Base-by-base conservation (phyloP, 164 flowering plant genomes). In the Saururus chinensis region DNA sequence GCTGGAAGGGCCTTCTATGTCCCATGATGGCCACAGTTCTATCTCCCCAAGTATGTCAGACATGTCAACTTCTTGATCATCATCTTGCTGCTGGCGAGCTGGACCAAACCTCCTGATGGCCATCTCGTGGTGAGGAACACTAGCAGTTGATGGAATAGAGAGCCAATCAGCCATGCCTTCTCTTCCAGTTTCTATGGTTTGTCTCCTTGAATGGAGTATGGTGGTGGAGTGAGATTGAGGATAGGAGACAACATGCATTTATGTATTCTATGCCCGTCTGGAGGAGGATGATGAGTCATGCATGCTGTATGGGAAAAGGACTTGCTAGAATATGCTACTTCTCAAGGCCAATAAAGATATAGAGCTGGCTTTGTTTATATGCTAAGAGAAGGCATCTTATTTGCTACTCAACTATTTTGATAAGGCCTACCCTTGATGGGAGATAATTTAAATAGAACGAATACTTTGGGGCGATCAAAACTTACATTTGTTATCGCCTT, bases 61-160 rank as follows among this genome's bases (percentile, higher is more conserved):
- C 66, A 59, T 51, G 13, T 40, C 54, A 19, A 42, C 71, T 57
- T 54, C 70, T 57, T 71, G 74, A 9, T 65, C 40, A 10, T 65
- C 40, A 60, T 80, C 81, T 65, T 77, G 74, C 74, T 77, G 78
- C 16, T 73, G 52, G 7, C 83, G 61, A 12, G 83, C 89, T 0
- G 81, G 72, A 56, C 84, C 79, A 40, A 75, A 81, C 61, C 71
- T 76, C 41, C 83, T 60, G 41, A 84, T 80, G 57, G 83, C 81
- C 59, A 63, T 63, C n/a, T 77, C 75, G 60, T 74, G 80, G 72
- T 73, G 62, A 61, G 77, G 63, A 60, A 60, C 71, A 23, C 81
- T 35, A 63, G 65, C 26, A 56, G 49, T 17, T 10, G 49, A 30
- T 54, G 79, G 70, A 25, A 62, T 61, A 51, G 73, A 67, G 7